phyloP scores from a whole-genome alignment of 148 eudicot species.

The Drosera capensis region DNA sequence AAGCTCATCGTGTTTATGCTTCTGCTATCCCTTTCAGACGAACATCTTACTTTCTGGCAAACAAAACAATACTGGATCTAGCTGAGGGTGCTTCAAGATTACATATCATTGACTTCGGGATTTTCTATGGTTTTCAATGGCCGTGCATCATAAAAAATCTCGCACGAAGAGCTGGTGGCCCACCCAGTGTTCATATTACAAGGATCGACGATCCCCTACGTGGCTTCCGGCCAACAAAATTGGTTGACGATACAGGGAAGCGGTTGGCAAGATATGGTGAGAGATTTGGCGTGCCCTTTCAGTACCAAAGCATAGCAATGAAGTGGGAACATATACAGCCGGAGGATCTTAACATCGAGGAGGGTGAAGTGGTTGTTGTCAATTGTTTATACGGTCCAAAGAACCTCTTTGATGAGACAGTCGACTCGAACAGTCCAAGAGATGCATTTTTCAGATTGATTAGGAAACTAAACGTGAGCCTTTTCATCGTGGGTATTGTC shows the following conservation, averaged over 20 bases:
- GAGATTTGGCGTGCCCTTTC: slow-evolving; percentile 29
- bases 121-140: slow-evolving; percentile 36
- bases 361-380: slow-evolving; percentile 28
- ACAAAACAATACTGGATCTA: slow-evolving; percentile 18
- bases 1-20: slow-evolving; percentile 26
- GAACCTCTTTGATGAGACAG: slow-evolving; percentile 24
- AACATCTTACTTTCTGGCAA: slow-evolving; percentile 22
- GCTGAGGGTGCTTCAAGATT: slow-evolving; percentile 13
- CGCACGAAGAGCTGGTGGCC: slow-evolving; percentile 16
- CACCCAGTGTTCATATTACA: slow-evolving; percentile 33
- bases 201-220: slow-evolving; percentile 25
- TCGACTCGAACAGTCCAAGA: slow-evolving; percentile 11
- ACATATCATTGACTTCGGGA: slow-evolving; percentile 36
- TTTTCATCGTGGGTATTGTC: slow-evolving; percentile 10
- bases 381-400: slow-evolving; percentile 23
- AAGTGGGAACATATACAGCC: slow-evolving; percentile 24
- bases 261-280: slow-evolving; percentile 31
- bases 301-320: slow-evolving; percentile 22
- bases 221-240: slow-evolving; percentile 22
- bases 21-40: slow-evolving; percentile 33
- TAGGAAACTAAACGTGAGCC: slow-evolving; percentile 5
- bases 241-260: slow-evolving; percentile 27
- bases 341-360: slow-evolving; percentile 21
- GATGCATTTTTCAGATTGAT: slow-evolving; percentile 11
- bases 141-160: slow-evolving; percentile 31